Conservation (phyloP, 208 protist genomes). For the Crithidia brevicula region DNA sequence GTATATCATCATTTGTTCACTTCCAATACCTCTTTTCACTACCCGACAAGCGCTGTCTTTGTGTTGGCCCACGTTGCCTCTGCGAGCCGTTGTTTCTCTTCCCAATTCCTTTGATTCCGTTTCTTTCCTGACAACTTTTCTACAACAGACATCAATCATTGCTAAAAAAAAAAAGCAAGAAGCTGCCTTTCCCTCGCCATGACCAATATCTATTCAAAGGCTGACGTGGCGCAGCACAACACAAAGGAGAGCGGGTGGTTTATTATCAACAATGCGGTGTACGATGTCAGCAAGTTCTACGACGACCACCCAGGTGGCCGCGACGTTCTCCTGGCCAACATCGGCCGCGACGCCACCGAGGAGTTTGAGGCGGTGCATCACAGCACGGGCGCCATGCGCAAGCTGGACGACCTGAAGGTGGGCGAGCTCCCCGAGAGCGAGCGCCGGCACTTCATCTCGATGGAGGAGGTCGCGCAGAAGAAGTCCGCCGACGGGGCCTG, state of each 20-base stretch:
- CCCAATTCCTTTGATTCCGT: neutral
- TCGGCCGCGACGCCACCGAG: constrained; percentile 77
- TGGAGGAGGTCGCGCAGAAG: constrained; percentile 38
- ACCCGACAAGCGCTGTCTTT: too few relatives aligned
- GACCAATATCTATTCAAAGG: constrained; percentile 42
- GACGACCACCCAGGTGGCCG: constrained; percentile 83
- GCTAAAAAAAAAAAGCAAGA: too few relatives aligned
- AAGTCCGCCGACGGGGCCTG: constrained; percentile 51
- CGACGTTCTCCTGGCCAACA: constrained; percentile 69
- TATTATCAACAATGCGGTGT: constrained; percentile 81
- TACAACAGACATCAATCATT: neutral
- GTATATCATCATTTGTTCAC: too few relatives aligned
- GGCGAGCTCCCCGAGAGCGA: constrained; percentile 46
- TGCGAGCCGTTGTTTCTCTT: constrained; percentile 17
- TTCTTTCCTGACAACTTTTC: neutral
- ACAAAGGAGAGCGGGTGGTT: constrained; percentile 64
- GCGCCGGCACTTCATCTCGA: constrained; percentile 41
- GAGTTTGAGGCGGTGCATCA: constrained; percentile 72
- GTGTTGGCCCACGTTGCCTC: too few relatives aligned
- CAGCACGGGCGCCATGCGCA: constrained; percentile 53
- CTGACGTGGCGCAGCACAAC: constrained; percentile 70
- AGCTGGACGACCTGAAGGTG: constrained; percentile 53
- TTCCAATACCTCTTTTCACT: too few relatives aligned
- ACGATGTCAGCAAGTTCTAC: constrained; percentile 78
- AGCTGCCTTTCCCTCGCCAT: constrained; percentile 14